Conservation (phyloP, 2,329 filamentous ascomycete species). For the Trichoderma oligosporum region DNA sequence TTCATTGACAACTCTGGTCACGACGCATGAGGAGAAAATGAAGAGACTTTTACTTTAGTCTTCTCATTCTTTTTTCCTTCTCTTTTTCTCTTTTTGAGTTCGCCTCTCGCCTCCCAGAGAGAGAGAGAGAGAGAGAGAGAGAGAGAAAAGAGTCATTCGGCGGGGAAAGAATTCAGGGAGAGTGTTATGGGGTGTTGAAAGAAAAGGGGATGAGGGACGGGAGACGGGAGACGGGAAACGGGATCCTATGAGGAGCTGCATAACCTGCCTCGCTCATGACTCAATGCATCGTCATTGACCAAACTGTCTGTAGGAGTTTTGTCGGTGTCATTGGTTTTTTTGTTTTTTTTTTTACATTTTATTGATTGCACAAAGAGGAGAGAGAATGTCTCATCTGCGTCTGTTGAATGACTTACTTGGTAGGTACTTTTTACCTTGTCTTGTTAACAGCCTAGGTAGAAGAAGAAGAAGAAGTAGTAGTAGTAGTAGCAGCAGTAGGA, state of each 20-base stretch:
- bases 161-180: not conserved
- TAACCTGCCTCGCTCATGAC: not conserved
- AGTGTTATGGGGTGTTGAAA: not conserved
- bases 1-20: not conserved
- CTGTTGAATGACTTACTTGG: too few species aligned
- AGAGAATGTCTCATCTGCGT: too few species aligned
- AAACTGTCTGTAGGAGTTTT: constrained; percentile 9
- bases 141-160: constrained; percentile 4
- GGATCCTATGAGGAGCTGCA: not conserved
- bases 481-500: too few species aligned
- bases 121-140: too few species aligned
- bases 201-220: too few species aligned
- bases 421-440: too few species aligned
- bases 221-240: not conserved
- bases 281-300: not conserved
- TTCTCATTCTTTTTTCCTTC: not conserved
- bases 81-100: not conserved
- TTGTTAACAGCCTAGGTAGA: too few species aligned
- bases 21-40: not conserved
- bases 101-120: not conserved
- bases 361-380: not conserved
- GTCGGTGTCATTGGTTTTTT: not conserved
- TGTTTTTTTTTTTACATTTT: not conserved
- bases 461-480: not conserved
- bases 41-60: not conserved